A percentile compares a stretch with the other conserved stretches of the same genome.
Conservation (phyloP, 495 filamentous ascomycete genomes). For the Lasiosphaeriaceae sp. region DNA sequence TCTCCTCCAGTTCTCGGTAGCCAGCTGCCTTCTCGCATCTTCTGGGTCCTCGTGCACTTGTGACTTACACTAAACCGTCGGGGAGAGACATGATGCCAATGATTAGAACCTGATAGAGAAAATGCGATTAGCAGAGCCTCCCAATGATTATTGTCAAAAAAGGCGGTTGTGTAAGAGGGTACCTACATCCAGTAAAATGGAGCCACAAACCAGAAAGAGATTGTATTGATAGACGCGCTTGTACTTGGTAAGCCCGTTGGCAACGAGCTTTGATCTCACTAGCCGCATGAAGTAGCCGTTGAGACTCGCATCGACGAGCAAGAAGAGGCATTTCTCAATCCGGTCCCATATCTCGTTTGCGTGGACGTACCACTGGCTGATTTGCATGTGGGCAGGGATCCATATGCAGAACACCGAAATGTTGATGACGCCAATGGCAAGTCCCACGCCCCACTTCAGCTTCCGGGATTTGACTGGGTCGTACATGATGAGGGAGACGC, state of each 20-base stretch:
- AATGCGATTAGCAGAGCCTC: background rate
- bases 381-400: conserved; percentile 43
- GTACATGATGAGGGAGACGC: conserved; percentile 39
- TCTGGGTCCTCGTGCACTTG: too few relatives aligned
- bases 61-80: conserved; percentile 24
- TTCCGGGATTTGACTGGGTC: conserved; percentile 22
- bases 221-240: conserved; percentile 47
- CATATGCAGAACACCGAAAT: conserved; percentile 49
- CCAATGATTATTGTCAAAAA: background rate
- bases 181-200: conserved; percentile 45
- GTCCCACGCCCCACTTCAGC: conserved; percentile 34
- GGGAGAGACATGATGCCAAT: conserved; percentile 30
- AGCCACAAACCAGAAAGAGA: conserved; percentile 44
- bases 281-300: conserved; percentile 49
- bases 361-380: conserved; percentile 22
- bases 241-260: conserved; percentile 48
- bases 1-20: too few relatives aligned
- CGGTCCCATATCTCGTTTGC: conserved; percentile 50
- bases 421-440: conserved; percentile 41
- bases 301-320: conserved; percentile 42
- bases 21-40: too few relatives aligned
- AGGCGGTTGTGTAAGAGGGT: background rate
- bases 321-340: conserved; percentile 44
- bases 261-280: conserved; percentile 42
- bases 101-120: conserved; percentile 16